These are phyloP conservation scores for Globisporangium canariense DNA, from an alignment of 352 stramenopile genomes.

Conservation along the genomic window DNA sequence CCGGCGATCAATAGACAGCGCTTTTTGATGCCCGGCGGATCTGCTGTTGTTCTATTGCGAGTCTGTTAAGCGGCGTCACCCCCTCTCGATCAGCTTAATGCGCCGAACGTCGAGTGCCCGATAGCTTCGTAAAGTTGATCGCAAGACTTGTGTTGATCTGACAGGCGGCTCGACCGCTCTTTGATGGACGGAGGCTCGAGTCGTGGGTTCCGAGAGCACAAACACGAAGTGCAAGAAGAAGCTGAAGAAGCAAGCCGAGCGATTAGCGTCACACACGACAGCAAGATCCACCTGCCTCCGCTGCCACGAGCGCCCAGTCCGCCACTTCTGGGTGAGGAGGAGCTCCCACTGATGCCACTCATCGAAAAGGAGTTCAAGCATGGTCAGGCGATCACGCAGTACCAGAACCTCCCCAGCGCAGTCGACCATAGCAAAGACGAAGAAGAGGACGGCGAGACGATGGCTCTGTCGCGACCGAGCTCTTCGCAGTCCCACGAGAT, in stretches of 20 bases:
- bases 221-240: background rate
- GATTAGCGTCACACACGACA: background rate
- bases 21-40: too few relatives aligned
- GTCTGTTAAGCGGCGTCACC: too few relatives aligned
- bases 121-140: background rate
- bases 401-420: constrained; percentile 3
- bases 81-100: constrained; percentile 4
- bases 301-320: background rate
- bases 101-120: background rate
- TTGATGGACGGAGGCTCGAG: background rate
- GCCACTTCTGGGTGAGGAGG: background rate
- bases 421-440: background rate
- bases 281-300: background rate
- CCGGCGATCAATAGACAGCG: too few relatives aligned
- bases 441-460: too few relatives aligned
- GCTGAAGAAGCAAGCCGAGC: background rate
- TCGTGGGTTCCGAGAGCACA: background rate
- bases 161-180: background rate
- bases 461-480: background rate
- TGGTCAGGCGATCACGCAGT: background rate
- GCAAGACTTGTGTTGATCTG: background rate
- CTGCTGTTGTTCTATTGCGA: too few relatives aligned
- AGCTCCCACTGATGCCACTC: background rate
- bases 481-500: background rate
- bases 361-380: constrained; percentile 5